A percentile compares a stretch with the other conserved stretches of the same genome.
These are phyloP conservation scores for Ciborinia camelliae DNA, from an alignment of 2,329 filamentous ascomycete species.

Conservation along the genomic window DNA sequence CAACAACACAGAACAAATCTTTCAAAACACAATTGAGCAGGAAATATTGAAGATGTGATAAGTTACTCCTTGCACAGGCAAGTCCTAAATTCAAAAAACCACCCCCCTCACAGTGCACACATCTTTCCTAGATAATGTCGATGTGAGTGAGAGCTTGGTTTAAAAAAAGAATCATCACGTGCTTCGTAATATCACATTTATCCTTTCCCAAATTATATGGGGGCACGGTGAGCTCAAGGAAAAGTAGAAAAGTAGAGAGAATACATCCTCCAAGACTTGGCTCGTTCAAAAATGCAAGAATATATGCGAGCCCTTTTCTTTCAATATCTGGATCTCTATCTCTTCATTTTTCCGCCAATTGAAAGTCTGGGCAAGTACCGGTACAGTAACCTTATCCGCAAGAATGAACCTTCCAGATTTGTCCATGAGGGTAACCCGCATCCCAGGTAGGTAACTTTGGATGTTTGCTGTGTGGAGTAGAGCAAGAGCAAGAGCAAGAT, in stretches of 20 bases:
- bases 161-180: background rate
- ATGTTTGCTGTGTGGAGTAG: background rate
- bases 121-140: background rate
- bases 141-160: too few species aligned
- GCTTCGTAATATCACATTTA: background rate
- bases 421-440: background rate
- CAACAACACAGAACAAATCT: background rate
- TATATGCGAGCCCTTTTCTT: background rate
- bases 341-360: slow-evolving; percentile 8
- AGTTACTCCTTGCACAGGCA: background rate
- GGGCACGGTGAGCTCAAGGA: background rate
- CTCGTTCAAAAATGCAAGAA: background rate
- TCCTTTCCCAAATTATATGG: background rate
- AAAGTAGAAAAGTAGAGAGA: background rate
- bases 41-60: background rate
- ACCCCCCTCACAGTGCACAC: too few species aligned
- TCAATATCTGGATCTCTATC: background rate
- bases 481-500: background rate
- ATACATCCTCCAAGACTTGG: background rate
- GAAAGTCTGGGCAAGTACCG: background rate
- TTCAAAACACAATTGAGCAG: background rate
- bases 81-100: background rate
- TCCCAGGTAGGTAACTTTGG: background rate
- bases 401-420: slow-evolving; percentile 1
- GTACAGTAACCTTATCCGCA: too few species aligned